Evolutionary conservation across 73 alveolate species (phyloP).

Genomic region (Paramecium sonneborni): DNA sequence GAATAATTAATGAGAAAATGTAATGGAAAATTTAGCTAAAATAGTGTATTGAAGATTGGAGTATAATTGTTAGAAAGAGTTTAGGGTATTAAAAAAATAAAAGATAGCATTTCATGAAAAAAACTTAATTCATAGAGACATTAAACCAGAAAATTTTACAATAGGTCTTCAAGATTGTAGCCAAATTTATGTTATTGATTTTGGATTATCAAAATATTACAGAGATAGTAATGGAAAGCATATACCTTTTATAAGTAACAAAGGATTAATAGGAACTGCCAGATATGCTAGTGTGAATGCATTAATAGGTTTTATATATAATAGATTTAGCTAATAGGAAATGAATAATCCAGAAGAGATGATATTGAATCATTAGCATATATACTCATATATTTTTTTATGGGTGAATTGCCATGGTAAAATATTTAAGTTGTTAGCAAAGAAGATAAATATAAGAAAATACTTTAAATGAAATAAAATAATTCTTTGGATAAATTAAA

Average conservation of each 20-base stretch:
- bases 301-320: constrained; percentile 54
- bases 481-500: neutral
- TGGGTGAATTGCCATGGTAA: constrained; percentile 89
- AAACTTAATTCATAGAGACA: constrained; percentile 76
- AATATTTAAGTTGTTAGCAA: constrained; percentile 75
- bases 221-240: constrained; percentile 86
- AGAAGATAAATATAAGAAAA: constrained; percentile 78
- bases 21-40: constrained; percentile 69
- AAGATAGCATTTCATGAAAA: constrained; percentile 70
- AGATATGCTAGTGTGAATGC: constrained; percentile 77
- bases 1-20: constrained; percentile 67
- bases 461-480: constrained; percentile 74
- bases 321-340: neutral
- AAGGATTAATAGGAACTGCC: constrained; percentile 96
- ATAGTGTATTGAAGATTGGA: constrained; percentile 67
- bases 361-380: constrained; percentile 88
- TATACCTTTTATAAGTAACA: constrained; percentile 89
- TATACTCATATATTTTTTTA: constrained; percentile 76
- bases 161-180: constrained; percentile 59
- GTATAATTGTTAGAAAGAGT: constrained; percentile 66
- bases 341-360: constrained; percentile 85
- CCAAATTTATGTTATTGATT: constrained; percentile 86
- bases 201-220: constrained; percentile 90
- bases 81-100: constrained; percentile 13
- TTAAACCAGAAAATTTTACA: constrained; percentile 80